Percentiles rank a stretch among this genome's conserved stretches.
phyloP scores from a whole-genome alignment of 2,329 filamentous ascomycete species.

The Talaromyces sp. region DNA sequence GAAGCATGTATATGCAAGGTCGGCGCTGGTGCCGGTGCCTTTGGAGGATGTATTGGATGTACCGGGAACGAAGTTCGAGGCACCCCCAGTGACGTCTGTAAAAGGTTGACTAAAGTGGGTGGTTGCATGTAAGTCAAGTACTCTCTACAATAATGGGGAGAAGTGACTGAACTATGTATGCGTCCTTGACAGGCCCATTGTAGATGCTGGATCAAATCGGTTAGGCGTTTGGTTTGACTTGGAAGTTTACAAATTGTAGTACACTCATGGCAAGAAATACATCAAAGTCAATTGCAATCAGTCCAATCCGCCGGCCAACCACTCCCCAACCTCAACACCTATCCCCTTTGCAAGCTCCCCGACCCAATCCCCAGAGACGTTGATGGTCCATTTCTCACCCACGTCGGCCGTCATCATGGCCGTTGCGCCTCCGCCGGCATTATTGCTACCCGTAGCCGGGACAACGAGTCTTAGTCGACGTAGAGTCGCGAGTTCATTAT shows the following conservation, averaged over 20 bases:
- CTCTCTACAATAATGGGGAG: not conserved
- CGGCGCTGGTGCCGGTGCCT: not conserved
- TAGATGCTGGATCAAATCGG: not conserved
- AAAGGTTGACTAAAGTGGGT: not conserved
- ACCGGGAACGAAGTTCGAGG: not conserved
- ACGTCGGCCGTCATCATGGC: conserved; percentile 37
- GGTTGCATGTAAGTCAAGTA: not conserved
- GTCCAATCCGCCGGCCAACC: conserved; percentile 39
- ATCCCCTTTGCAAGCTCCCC: conserved; percentile 44
- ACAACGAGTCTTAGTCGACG: conserved; percentile 46
- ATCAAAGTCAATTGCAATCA: too few relatives aligned
- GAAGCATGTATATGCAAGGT: conserved; percentile 1
- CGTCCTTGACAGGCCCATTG: not conserved
- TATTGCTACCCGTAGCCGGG: conserved; percentile 31
- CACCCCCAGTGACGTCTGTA: not conserved
- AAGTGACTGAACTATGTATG: not conserved
- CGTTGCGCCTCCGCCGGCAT: conserved; percentile 23
- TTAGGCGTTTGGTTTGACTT: not conserved
- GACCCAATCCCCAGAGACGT: conserved; percentile 47
- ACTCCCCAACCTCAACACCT: conserved; percentile 46
- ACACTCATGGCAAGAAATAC: too few relatives aligned
- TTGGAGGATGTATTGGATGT: not conserved
- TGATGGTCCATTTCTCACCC: conserved; percentile 48
- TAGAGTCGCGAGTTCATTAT: conserved; percentile 45
- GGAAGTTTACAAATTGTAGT: not conserved